These are phyloP conservation scores for Clarireedia hainanense DNA, from an alignment of 2,329 filamentous ascomycete species.

Conservation along the genomic window DNA sequence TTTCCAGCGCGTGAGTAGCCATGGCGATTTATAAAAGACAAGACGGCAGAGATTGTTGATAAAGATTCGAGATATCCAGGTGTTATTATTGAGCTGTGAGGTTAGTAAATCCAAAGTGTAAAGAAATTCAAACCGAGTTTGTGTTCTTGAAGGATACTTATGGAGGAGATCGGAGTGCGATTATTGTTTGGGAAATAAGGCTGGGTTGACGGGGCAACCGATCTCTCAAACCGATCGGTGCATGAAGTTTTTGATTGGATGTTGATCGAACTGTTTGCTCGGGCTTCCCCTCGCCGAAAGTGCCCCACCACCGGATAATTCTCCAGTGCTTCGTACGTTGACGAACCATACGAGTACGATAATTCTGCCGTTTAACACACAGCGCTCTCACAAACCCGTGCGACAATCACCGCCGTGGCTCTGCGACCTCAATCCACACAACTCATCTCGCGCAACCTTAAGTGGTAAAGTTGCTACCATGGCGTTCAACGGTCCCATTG, in stretches of 20 bases:
- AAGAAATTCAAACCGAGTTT: background rate
- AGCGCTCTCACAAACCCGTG: too few species aligned
- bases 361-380: too few species aligned
- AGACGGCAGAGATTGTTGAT: background rate
- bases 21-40: constrained; percentile 33
- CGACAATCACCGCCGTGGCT: too few species aligned
- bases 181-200: background rate
- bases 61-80: background rate
- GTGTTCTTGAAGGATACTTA: background rate
- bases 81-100: constrained; percentile 5
- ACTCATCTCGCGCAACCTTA: too few species aligned
- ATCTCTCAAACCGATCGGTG: background rate
- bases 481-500: constrained; percentile 29
- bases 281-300: too few species aligned
- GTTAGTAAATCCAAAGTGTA: constrained; percentile 14
- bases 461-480: constrained; percentile 11
- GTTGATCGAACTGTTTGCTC: too few species aligned
- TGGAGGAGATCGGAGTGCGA: background rate
- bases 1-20: constrained; percentile 73
- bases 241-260: too few species aligned
- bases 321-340: too few species aligned
- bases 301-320: background rate
- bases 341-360: too few species aligned
- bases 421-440: too few species aligned
- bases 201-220: background rate